These are phyloP conservation scores for Fraxinus latifolia DNA, from an alignment of 305 asterid genomes.

Conservation along the genomic window DNA sequence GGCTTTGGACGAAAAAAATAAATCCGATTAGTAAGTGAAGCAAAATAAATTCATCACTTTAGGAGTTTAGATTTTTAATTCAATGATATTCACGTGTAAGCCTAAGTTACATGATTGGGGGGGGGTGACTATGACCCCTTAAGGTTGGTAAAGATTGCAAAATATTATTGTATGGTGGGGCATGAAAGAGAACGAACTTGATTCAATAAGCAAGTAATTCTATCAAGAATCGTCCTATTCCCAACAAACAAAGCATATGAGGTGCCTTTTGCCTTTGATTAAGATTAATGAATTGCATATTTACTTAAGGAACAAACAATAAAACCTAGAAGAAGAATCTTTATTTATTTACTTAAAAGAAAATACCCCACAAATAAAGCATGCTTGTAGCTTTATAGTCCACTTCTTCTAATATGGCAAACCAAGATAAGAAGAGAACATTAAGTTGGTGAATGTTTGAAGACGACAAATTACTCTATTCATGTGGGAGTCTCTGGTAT, in stretches of 20 bases:
- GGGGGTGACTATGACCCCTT: background rate
- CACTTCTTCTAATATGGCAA: background rate
- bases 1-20: too few species aligned
- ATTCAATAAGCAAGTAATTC: slow-evolving; percentile 33
- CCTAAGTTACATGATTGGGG: background rate
- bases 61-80: too few species aligned
- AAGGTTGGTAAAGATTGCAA: slow-evolving; percentile 1
- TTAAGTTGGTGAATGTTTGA: background rate
- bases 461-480: background rate
- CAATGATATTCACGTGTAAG: background rate
- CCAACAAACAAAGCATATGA: slow-evolving; percentile 29
- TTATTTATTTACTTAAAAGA: background rate
- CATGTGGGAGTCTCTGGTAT: background rate
- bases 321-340: background rate
- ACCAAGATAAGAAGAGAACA: background rate
- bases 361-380: background rate
- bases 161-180: slow-evolving; percentile 17
- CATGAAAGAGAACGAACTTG: slow-evolving; percentile 19
- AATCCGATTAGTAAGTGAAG: background rate
- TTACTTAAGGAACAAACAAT: background rate
- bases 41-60: background rate
- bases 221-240: slow-evolving; percentile 18
- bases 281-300: background rate
- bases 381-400: background rate
- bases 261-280: slow-evolving; percentile 19